These are phyloP conservation scores for Themeda triandra DNA, from an alignment of 176 grass and related monocot species.

Conservation along the genomic window DNA sequence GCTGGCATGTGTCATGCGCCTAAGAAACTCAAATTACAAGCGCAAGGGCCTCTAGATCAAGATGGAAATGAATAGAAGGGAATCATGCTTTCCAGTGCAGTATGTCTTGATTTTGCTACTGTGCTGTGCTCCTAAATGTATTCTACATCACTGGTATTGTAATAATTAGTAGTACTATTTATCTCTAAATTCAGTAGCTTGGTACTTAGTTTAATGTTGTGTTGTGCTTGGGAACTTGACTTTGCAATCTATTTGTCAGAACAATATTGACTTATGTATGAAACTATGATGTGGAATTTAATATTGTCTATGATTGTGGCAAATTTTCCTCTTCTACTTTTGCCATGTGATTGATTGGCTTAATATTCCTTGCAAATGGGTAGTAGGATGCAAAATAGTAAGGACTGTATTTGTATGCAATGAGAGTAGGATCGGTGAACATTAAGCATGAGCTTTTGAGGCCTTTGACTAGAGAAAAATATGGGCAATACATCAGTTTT, in stretches of 20 bases:
- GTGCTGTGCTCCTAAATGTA: background rate
- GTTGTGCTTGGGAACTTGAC: background rate
- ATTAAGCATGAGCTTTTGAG: background rate
- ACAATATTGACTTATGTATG: background rate
- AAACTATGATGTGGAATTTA: background rate
- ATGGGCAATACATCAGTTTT: background rate
- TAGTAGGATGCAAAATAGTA: background rate
- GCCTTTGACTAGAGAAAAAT: background rate
- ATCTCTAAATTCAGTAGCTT: background rate
- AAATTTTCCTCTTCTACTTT: background rate
- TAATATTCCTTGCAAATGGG: background rate
- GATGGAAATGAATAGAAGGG: background rate
- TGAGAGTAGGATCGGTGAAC: background rate
- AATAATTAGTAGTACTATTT: background rate
- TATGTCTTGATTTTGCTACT: background rate
- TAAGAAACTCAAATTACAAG: background rate
- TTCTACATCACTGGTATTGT: background rate
- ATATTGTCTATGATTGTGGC: background rate
- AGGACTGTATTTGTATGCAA: background rate
- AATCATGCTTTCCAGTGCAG: background rate
- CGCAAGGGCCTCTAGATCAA: background rate
- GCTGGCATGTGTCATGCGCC: background rate
- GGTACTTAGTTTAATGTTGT: background rate
- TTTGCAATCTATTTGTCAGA: background rate
- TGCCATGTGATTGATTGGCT: background rate